These are phyloP conservation scores for Aspergillus sp. DNA, from an alignment of 2,329 filamentous ascomycete species.

Conservation along the genomic window DNA sequence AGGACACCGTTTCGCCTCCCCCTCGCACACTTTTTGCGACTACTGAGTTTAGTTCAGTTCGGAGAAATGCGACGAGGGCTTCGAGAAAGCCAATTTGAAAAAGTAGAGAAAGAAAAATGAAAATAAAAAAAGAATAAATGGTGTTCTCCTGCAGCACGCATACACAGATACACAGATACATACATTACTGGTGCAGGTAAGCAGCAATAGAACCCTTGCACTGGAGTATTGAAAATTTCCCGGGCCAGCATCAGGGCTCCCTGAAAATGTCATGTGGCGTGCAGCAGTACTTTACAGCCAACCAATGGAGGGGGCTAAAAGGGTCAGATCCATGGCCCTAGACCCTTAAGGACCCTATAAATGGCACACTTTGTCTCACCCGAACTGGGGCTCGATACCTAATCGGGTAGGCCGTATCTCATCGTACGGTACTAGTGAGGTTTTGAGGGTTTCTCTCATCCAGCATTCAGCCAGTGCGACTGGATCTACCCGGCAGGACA, in stretches of 20 bases:
- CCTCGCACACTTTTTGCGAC: neutral
- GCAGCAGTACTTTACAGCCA: conserved; percentile 4
- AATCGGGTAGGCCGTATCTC: neutral
- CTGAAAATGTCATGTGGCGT: conserved; percentile 16
- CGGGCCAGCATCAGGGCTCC: neutral
- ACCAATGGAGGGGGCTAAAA: conserved; percentile 15
- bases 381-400: neutral
- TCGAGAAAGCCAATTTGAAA: neutral
- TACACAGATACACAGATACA: too few relatives aligned
- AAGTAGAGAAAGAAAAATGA: neutral
- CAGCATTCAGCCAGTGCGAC: neutral
- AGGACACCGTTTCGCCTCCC: conserved; percentile 4
- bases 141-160: too few relatives aligned
- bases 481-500: conserved; percentile 5
- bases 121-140: neutral
- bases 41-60: neutral
- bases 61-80: neutral
- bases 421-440: neutral
- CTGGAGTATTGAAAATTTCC: conserved; percentile 6
- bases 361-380: conserved; percentile 28
- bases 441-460: neutral
- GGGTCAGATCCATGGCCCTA: conserved; percentile 15
- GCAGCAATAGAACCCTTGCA: neutral
- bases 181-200: neutral
- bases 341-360: conserved; percentile 25